A percentile compares a stretch with the other conserved stretches of the same genome.
Evolutionary conservation across 1,284 basidiomycete species (phyloP).

Genomic region (Heterobasidion annosum): DNA sequence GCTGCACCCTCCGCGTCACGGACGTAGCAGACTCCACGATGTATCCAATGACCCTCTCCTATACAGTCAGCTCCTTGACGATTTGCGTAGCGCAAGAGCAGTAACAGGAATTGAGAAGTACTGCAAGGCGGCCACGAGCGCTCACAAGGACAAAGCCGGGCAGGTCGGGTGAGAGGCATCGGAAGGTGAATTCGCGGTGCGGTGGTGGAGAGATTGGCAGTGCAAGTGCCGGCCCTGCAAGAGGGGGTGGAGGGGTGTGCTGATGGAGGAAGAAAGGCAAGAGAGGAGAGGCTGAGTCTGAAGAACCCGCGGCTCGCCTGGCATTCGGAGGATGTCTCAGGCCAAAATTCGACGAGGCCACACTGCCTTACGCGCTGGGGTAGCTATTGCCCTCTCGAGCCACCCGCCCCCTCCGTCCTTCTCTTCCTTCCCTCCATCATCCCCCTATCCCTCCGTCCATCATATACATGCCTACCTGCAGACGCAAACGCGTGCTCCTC

Average conservation of each 20-base stretch:
- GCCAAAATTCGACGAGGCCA: not conserved
- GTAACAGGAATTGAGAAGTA: no score
- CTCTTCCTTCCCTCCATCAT: slow-evolving; percentile 15
- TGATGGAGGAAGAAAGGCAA: not conserved
- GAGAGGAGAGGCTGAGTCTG: not conserved
- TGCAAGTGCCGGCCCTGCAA: not conserved
- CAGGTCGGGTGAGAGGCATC: not conserved
- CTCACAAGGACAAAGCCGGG: not conserved
- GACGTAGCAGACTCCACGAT: no score
- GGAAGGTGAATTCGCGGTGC: not conserved
- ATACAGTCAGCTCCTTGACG: no score
- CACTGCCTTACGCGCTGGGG: not conserved
- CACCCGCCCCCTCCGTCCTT: slow-evolving; percentile 13
- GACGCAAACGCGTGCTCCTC: slow-evolving; percentile 85
- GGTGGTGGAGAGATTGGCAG: not conserved
- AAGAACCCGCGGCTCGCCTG: slow-evolving; percentile 1
- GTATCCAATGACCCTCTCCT: no score
- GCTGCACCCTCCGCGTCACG: no score
- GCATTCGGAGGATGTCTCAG: not conserved
- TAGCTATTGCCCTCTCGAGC: not conserved
- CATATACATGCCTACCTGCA: slow-evolving; percentile 73
- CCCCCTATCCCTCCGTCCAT: slow-evolving; percentile 14
- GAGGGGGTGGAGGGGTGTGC: not conserved
- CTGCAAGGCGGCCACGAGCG: no score
- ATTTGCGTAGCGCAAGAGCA: no score